phyloP scores from a whole-genome alignment of 2,329 filamentous ascomycete genomes.

The Tolypocladium ovalisporum region DNA sequence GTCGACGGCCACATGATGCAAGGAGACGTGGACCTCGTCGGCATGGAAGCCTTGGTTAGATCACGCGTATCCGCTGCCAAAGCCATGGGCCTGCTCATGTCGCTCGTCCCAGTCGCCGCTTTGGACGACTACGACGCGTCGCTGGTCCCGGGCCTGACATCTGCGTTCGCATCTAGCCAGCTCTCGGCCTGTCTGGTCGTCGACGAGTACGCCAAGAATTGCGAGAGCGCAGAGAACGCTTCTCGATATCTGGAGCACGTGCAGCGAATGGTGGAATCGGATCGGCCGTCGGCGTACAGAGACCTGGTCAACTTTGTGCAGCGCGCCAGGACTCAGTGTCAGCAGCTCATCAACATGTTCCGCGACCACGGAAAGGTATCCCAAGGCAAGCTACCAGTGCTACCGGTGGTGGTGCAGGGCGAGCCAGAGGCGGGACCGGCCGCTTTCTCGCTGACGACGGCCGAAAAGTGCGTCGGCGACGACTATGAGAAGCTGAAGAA shows the following conservation, averaged over 20 bases:
- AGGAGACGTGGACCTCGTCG: conserved; percentile 90
- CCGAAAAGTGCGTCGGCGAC: conserved; percentile 73
- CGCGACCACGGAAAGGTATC: conserved; percentile 79
- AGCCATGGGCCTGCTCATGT: conserved; percentile 78
- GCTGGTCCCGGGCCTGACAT: conserved; percentile 57
- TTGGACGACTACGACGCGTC: conserved; percentile 54
- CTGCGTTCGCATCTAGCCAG: conserved; percentile 75
- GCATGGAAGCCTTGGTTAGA: conserved; percentile 75
- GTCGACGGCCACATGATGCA: conserved; percentile 97
- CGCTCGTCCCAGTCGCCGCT: conserved; percentile 54
- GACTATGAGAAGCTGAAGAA: conserved; percentile 88
- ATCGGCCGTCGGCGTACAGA: conserved; percentile 72
- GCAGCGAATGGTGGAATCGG: conserved; percentile 66
- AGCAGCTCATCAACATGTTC: conserved; percentile 83
- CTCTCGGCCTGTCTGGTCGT: conserved; percentile 73
- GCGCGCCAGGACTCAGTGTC: conserved; percentile 81
- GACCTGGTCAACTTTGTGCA: conserved; percentile 87
- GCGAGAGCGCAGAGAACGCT: conserved; percentile 26
- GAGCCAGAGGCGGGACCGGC: conserved; percentile 84
- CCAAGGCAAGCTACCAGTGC: conserved; percentile 59
- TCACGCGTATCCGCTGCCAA: conserved; percentile 80
- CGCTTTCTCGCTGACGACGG: conserved; percentile 80
- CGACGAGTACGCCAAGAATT: conserved; percentile 72
- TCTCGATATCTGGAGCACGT: conserved; percentile 52
- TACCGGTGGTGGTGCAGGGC: conserved; percentile 89